Conservation (phyloP, 352 stramenopile species). For the Stramenopiles sp. region DNA sequence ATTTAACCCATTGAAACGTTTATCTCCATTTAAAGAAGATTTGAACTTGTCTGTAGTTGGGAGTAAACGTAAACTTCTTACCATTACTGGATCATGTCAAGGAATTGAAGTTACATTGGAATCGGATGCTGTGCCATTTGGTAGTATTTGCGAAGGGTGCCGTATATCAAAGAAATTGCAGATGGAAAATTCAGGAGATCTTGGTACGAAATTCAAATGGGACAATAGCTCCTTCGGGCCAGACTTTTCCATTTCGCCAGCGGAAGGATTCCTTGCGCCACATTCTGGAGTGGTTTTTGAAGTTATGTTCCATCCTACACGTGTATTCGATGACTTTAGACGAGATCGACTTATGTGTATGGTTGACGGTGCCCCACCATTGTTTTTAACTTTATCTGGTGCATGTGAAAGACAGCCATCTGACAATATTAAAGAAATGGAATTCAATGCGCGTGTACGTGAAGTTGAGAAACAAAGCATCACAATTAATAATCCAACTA, state of each 20-base stretch:
- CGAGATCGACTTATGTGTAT: constrained; percentile 45
- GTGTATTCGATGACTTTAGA: constrained; percentile 57
- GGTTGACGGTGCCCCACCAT: constrained; percentile 34
- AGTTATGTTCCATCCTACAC: constrained; percentile 54
- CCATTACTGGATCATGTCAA: constrained; percentile 51
- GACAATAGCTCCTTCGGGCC: constrained; percentile 38
- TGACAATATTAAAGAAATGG: constrained; percentile 56
- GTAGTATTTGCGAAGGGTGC: constrained; percentile 57
- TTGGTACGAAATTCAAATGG: constrained; percentile 65
- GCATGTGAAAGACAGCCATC: constrained; percentile 56
- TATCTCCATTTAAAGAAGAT: constrained; percentile 38
- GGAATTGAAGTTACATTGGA: constrained; percentile 69
- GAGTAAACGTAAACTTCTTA: constrained; percentile 43
- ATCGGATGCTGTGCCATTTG: constrained; percentile 62
- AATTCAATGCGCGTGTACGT: constrained; percentile 55
- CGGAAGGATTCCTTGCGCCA: constrained; percentile 49
- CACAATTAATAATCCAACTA: constrained; percentile 49
- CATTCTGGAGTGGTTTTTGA: constrained; percentile 63
- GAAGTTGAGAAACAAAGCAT: constrained; percentile 35
- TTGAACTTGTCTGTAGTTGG: constrained; percentile 39
- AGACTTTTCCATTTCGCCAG: constrained; percentile 51
- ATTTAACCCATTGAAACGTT: constrained; percentile 41
- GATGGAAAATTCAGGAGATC: constrained; percentile 66
- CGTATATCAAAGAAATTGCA: constrained; percentile 50
- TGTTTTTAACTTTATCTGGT: constrained; percentile 48